A percentile compares a stretch with the other conserved stretches of the same genome.
Evolutionary conservation across 257 asterid genomes (phyloP).

Genomic region (Penstemon eatonii): DNA sequence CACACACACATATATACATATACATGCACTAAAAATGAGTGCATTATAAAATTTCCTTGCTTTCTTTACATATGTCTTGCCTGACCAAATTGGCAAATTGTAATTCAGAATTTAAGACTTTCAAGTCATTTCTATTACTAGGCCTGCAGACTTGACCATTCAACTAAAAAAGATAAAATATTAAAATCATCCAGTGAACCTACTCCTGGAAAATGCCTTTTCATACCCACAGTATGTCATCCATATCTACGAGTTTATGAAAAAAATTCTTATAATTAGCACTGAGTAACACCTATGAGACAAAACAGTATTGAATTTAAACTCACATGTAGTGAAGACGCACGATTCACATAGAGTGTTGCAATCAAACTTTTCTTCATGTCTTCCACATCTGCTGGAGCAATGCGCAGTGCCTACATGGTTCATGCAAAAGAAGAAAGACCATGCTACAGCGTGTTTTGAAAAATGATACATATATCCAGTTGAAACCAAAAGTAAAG

Average conservation of each 20-base stretch:
- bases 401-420: conserved; percentile 72
- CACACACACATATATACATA: not conserved
- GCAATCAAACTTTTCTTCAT: conserved; percentile 56
- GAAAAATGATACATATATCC: not conserved
- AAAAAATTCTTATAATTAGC: conserved; percentile 6
- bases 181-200: conserved; percentile 6
- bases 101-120: not conserved
- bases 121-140: not conserved
- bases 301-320: conserved; percentile 16
- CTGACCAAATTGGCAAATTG: not conserved
- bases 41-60: not conserved
- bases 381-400: conserved; percentile 63
- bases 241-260: conserved; percentile 1
- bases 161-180: not conserved
- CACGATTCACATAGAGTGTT: conserved; percentile 80
- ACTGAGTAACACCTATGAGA: conserved; percentile 14
- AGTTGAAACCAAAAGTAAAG: conserved; percentile 14
- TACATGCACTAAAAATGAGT: conserved; percentile 9
- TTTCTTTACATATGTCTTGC: conserved; percentile 2
- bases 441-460: not conserved
- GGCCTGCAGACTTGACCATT: not conserved
- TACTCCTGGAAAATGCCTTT: conserved; percentile 7
- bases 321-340: conserved; percentile 79
- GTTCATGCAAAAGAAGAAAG: conserved; percentile 26
- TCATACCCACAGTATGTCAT: conserved; percentile 1